Evolutionary conservation across 257 asterid species (phyloP), one percentile per base, ranked within the genome.

Genomic region (Solanum corneliomulleri): DNA sequence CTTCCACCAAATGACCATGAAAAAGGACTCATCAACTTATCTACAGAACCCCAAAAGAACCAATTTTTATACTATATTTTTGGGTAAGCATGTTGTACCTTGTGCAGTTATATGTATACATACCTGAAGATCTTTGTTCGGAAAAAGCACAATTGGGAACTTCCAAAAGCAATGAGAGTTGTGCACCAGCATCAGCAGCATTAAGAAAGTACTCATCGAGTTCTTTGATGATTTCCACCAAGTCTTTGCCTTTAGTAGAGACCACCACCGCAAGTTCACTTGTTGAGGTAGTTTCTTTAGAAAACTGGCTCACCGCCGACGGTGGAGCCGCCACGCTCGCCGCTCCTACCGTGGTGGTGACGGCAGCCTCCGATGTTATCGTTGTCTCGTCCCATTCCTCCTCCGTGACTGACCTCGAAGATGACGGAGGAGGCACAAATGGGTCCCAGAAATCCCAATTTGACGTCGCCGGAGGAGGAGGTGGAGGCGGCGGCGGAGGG

Each of bases 371-470:
- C 14, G 96, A 93, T 14, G 83, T 85, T 18, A 91, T 85, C 37
- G 94, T 90, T 9, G 91, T 90, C 88, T 92, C 98, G 82, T 92
- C 98, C 98, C 98, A 94, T 86, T 92, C 97, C 88, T 94, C 98
- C 92, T 94, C 98, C 0, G 93, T 93, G 9, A 52, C 96, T 4
- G 97, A 91, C 90, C 96, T 87, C 18, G 94, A 92, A 1, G 96
- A 86, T 21, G 93, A 75, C 2, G 96, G 99, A 92, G 93, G 75
- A 0, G 96, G 99, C 92, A 95, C 90, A 76, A 97, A 96, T 2
- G 99, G 99, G 92, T 95, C 98, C 98, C 98, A 97, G 91, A 95
- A 95, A 89, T 97, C 99, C 99, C 99, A 97, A 52, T 94, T 91
- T 27, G 96, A 90, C 4, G 93, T 83, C 10, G 93, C 85, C 33